A percentile compares a stretch with the other conserved stretches of the same genome.
Evolutionary conservation across 257 asterid species (phyloP).

Genomic region (Pogostemon cablin): DNA sequence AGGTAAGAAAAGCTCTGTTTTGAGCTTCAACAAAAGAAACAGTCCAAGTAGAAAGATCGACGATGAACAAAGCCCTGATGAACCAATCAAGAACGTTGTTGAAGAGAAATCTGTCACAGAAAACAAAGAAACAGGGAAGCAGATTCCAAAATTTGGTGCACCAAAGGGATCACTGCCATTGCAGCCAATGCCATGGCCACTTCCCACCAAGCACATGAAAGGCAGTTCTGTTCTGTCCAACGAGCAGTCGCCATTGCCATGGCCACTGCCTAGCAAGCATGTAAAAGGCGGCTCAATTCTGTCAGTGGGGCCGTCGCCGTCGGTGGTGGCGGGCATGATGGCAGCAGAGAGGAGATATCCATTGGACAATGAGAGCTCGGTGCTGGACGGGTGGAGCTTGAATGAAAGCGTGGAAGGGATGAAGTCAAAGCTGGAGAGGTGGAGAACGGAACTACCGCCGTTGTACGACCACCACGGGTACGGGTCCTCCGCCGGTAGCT

Average conservation of each 20-base stretch:
- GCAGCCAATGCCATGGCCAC: too few species aligned
- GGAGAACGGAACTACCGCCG: slow-evolving; percentile 62
- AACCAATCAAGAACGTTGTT: not conserved
- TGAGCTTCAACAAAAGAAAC: slow-evolving; percentile 15
- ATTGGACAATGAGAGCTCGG: slow-evolving; percentile 58
- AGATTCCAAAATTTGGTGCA: too few species aligned
- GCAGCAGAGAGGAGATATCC: slow-evolving; percentile 56
- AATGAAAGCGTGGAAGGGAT: slow-evolving; percentile 72
- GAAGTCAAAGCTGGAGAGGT: slow-evolving; percentile 68
- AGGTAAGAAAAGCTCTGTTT: slow-evolving; percentile 1
- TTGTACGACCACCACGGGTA: slow-evolving; percentile 44
- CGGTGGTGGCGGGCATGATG: slow-evolving; percentile 65
- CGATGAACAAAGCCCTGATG: slow-evolving; percentile 10
- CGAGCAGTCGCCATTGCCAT: too few species aligned
- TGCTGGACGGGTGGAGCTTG: slow-evolving; percentile 66
- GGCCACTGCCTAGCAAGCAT: not conserved
- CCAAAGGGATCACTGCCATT: too few species aligned
- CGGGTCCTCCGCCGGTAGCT: slow-evolving; percentile 36
- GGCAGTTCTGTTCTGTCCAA: too few species aligned
- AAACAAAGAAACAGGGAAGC: not conserved
- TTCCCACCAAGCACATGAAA: too few species aligned
- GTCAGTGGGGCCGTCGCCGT: slow-evolving; percentile 67
- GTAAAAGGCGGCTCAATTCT: slow-evolving; percentile 35
- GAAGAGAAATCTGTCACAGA: not conserved
- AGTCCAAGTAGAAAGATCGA: not conserved